Evolutionary conservation across 345 rosid genomes (phyloP).

Genomic region (Cardamine resedifolia): DNA sequence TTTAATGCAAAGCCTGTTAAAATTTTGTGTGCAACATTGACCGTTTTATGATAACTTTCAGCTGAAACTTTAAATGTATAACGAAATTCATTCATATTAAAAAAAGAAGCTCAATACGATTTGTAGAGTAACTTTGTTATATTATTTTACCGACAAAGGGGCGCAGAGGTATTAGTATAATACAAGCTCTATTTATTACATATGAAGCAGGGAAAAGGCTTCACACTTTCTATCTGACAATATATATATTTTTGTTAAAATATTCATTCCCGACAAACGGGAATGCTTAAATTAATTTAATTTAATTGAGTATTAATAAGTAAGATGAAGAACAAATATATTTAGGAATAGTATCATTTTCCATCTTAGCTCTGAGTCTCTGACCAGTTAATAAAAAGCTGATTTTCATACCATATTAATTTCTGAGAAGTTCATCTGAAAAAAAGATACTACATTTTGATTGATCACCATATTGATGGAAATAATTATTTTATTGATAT

Average conservation of each 20-base stretch:
- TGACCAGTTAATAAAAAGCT: neutral
- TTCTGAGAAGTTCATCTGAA: neutral
- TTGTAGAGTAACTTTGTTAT: neutral
- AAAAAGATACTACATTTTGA: neutral
- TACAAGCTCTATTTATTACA: constrained; percentile 14
- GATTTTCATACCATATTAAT: neutral
- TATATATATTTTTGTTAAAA: neutral
- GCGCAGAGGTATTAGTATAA: neutral
- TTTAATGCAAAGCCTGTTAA: constrained; percentile 10
- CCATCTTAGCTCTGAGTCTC: neutral
- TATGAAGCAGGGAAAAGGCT: constrained; percentile 30
- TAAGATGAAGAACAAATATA: neutral
- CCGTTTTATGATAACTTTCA: constrained; percentile 27
- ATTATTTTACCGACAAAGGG: constrained; percentile 27
- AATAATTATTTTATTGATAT: neutral
- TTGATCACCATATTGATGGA: neutral
- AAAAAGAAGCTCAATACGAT: neutral
- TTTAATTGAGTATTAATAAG: constrained; percentile 1
- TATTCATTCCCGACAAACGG: constrained; percentile 19
- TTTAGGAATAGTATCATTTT: neutral
- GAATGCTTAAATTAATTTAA: neutral
- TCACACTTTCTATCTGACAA: constrained; percentile 39
- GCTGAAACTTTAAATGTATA: constrained; percentile 1
- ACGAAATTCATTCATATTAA: neutral
- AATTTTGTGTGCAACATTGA: constrained; percentile 10